These are phyloP conservation scores for Schwanniomyces yamadae DNA, from an alignment of 805 yeast species.

Conservation along the genomic window DNA sequence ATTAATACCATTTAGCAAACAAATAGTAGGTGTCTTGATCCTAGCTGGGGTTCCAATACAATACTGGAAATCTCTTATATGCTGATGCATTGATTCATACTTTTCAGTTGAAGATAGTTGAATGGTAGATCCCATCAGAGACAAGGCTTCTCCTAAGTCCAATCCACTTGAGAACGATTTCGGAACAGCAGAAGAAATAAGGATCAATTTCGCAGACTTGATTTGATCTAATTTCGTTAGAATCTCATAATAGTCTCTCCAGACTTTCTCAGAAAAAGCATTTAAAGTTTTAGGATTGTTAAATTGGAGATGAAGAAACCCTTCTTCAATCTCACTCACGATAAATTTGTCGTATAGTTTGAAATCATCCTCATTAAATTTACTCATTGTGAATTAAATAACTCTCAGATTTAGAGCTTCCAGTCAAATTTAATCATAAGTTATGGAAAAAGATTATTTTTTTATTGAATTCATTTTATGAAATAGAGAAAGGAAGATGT, in stretches of 20 bases:
- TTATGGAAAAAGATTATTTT: too few species aligned
- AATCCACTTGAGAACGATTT: constrained; percentile 64
- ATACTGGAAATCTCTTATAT: constrained; percentile 58
- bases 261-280: constrained; percentile 54
- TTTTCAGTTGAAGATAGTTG: constrained; percentile 15
- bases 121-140: constrained; percentile 4
- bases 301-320: constrained; percentile 56
- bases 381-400: too few species aligned
- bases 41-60: constrained; percentile 49
- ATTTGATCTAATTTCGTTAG: constrained; percentile 45
- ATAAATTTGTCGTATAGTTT: constrained; percentile 28
- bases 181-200: constrained; percentile 56
- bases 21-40: constrained; percentile 61
- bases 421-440: neutral
- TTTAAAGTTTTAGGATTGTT: constrained; percentile 61
- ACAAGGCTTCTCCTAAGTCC: constrained; percentile 45
- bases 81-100: constrained; percentile 25
- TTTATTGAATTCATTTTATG: too few species aligned
- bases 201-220: constrained; percentile 48
- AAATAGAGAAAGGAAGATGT: too few species aligned
- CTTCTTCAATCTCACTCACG: constrained; percentile 44
- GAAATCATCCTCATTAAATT: constrained; percentile 18
- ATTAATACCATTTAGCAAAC: constrained; percentile 61
- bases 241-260: constrained; percentile 55
- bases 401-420: neutral